Evolutionary conservation across 2,329 filamentous ascomycete genomes (phyloP), one percentile per base, ranked within the genome.

Genomic region (Penicillium sp.): DNA sequence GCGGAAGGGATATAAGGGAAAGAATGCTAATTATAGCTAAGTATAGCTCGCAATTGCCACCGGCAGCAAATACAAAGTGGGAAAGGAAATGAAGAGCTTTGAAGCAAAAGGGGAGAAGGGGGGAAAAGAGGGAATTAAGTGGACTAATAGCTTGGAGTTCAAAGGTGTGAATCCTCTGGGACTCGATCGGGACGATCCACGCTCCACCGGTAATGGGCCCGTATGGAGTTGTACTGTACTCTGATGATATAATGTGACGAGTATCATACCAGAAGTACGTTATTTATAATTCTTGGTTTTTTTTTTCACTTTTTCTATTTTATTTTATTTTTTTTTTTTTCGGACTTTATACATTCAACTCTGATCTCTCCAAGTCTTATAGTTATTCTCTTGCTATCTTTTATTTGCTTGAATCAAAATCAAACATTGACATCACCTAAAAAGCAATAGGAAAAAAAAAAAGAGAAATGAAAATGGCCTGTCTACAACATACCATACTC

Each of bases 131-230:
- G 51, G 55, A 54, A 48, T 46, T 47, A 50, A 46, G 47, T 40
- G 56, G 52, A 63, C 55, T 63, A 63, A 62, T 53, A 65, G 60
- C 54, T 63, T 46, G 53, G 50, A 49, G 48, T 61, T 50, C 46
- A 64, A 21, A 6, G 51, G 43, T 64, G 60, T 64, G 61, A 60
- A 60, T 64, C 63, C 62, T 61, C 55, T 58, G 50, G 63, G 64
- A 60, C 61, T 66, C 63, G 64, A 66, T 66, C 64, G 63, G 63
- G 64, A 63, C 61, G 65, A 66, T 66, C 65, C 59, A 64, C 57
- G 58, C 53, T 58, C 60, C 61, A 61, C 61, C 19, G 38, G 60
- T 59, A 59, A 53, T 60, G 55, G 39, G 43, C 21, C 50, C 29
- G 58, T 64, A 64, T 43, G 41, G 41, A 44, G 4, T 23, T 31